phyloP scores from a whole-genome alignment of 495 filamentous ascomycete genomes.

The Penicillium cinerascens region DNA sequence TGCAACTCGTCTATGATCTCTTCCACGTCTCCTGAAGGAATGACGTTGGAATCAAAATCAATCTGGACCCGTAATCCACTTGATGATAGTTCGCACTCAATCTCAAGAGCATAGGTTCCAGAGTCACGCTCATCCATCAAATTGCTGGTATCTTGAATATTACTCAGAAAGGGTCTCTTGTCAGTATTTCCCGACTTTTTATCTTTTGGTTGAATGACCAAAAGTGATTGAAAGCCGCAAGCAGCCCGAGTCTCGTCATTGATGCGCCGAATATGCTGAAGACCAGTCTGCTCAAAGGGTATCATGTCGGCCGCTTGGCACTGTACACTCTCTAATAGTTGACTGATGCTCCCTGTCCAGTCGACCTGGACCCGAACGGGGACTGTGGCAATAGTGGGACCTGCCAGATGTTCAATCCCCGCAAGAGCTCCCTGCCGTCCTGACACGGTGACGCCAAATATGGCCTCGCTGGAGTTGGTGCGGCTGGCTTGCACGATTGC shows the following conservation, averaged over 20 bases:
- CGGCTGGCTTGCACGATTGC: slow-evolving; percentile 30
- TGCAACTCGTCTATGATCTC: too few relatives aligned
- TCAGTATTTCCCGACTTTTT: not conserved
- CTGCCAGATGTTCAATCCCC: slow-evolving; percentile 31
- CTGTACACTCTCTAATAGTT: slow-evolving; percentile 40
- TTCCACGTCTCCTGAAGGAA: too few relatives aligned
- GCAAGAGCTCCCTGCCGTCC: slow-evolving; percentile 35
- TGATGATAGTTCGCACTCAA: too few relatives aligned
- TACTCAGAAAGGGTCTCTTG: not conserved
- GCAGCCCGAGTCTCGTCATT: slow-evolving; percentile 47
- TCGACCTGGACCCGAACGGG: slow-evolving; percentile 46
- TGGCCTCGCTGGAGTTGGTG: slow-evolving; percentile 28
- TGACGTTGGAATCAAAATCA: too few relatives aligned
- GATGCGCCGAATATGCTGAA: slow-evolving; percentile 51
- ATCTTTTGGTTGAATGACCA: slow-evolving; percentile 9
- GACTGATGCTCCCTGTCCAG: slow-evolving; percentile 13
- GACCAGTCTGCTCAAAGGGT: slow-evolving; percentile 40
- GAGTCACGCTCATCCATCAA: too few relatives aligned
- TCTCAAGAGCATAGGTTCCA: too few relatives aligned
- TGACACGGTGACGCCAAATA: slow-evolving; percentile 31
- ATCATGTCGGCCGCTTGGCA: slow-evolving; percentile 32
- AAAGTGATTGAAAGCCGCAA: slow-evolving; percentile 50
- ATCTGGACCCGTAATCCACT: too few relatives aligned
- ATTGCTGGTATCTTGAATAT: not conserved
- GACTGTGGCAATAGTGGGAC: slow-evolving; percentile 45